Conservation (phyloP, 345 rosid genomes). For the Gossypium rotundifolium region DNA sequence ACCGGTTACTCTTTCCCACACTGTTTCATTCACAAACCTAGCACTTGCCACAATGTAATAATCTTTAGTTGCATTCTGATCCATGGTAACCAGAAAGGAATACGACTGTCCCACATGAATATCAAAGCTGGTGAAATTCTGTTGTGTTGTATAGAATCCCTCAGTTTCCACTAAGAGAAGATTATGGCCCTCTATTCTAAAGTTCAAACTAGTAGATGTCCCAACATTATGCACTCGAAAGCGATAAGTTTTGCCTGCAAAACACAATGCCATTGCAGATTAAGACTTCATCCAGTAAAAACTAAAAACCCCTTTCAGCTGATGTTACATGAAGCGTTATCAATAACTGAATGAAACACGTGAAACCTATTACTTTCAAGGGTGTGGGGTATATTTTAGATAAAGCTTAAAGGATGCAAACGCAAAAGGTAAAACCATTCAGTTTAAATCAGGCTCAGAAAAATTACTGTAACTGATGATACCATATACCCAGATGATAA, state of each 20-base stretch:
- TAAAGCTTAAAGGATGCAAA: not conserved
- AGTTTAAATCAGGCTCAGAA: not conserved
- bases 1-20: conserved; percentile 91
- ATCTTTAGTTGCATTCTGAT: conserved; percentile 75
- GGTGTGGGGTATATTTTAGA: not conserved
- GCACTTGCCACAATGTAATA: conserved; percentile 96
- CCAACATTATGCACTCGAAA: conserved; percentile 88
- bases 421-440: not conserved
- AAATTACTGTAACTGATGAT: not conserved
- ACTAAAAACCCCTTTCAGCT: not conserved
- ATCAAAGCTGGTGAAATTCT: conserved; percentile 71
- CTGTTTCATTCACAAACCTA: conserved; percentile 77
- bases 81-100: conserved; percentile 87
- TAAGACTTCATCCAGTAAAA: not conserved
- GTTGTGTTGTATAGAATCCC: conserved; percentile 62
- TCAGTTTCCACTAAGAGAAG: conserved; percentile 83
- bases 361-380: too few relatives aligned
- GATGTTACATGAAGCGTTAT: not conserved
- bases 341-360: not conserved
- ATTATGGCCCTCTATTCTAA: conserved; percentile 89
- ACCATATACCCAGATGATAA: not conserved
- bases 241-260: conserved; percentile 84
- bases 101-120: conserved; percentile 91
- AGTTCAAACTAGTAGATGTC: conserved; percentile 80
- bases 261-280: conserved; percentile 1